phyloP scores from a whole-genome alignment of 2,329 filamentous ascomycete species.

The Teratosphaeria viscida region DNA sequence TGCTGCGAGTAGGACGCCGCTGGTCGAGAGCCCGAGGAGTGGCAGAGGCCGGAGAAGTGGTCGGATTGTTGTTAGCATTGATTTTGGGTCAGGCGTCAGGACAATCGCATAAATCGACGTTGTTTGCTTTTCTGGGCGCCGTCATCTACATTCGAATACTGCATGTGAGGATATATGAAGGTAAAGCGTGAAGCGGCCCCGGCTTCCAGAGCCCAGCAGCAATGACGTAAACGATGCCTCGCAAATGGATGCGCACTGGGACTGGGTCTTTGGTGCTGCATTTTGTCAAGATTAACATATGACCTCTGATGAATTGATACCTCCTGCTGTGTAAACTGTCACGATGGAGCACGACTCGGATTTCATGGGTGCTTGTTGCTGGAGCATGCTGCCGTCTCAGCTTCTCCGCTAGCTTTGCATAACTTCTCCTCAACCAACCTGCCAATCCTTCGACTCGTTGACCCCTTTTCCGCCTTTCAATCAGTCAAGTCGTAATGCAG shows the following conservation, averaged over 20 bases:
- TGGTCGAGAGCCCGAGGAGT: conserved; percentile 11
- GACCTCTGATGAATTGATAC: too few relatives aligned
- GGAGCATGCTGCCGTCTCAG: too few relatives aligned
- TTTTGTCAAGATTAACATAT: neutral
- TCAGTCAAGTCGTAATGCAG: too few relatives aligned
- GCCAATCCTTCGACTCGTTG: too few relatives aligned
- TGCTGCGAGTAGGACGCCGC: conserved; percentile 8
- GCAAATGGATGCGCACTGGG: neutral
- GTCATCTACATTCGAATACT: neutral
- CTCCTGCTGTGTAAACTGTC: too few relatives aligned
- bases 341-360: too few relatives aligned
- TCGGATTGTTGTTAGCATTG: conserved; percentile 3
- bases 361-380: too few relatives aligned
- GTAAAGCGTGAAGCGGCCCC: neutral
- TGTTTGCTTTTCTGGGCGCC: neutral
- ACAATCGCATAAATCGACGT: neutral
- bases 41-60: conserved; percentile 12
- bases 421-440: too few relatives aligned
- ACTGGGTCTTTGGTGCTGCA: neutral
- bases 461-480: too few relatives aligned
- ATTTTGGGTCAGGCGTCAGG: neutral
- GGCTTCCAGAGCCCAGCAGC: neutral
- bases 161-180: neutral
- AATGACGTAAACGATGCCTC: neutral
- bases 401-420: too few relatives aligned